Percentiles rank a stretch among this genome's conserved stretches.
Conservation (phyloP, 2,329 filamentous ascomycete genomes). For the Penicillium sp. region DNA sequence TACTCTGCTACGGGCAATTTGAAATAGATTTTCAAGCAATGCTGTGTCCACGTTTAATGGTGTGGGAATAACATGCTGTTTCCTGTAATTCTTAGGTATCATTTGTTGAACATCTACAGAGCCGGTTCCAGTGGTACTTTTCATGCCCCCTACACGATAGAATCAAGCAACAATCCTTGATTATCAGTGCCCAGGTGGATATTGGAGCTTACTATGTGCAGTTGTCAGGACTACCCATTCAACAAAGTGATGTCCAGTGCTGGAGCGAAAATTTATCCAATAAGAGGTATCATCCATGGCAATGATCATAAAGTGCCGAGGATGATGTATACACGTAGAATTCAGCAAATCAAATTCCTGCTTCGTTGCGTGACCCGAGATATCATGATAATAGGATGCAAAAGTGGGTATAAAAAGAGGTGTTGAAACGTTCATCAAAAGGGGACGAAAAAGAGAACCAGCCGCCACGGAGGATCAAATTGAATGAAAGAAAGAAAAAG, state of each 20-base stretch:
- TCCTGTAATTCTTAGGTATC: too few species aligned
- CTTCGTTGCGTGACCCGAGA: background rate
- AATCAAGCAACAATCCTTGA: too few species aligned
- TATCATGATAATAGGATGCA: background rate
- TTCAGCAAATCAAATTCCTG: background rate
- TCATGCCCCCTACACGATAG: too few species aligned
- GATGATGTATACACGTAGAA: background rate
- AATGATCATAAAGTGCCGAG: background rate
- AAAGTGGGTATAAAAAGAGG: background rate
- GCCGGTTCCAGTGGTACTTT: too few species aligned
- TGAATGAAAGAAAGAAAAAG: background rate
- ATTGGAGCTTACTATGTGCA: too few species aligned
- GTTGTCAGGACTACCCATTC: too few species aligned
- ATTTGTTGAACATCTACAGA: too few species aligned
- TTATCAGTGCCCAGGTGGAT: too few species aligned
- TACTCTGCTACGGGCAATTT: background rate
- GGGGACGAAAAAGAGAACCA: slow-evolving; percentile 2
- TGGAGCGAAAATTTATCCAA: too few species aligned
- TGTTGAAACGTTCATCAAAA: background rate
- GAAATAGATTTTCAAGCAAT: background rate
- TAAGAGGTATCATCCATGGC: background rate
- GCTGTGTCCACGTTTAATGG: too few species aligned
- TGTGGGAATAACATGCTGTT: too few species aligned
- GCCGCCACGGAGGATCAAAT: slow-evolving; percentile 17
- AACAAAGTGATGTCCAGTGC: too few species aligned